These are phyloP conservation scores for Meyerozyma athensensis DNA, from an alignment of 1,139 yeast species.

Conservation along the genomic window DNA sequence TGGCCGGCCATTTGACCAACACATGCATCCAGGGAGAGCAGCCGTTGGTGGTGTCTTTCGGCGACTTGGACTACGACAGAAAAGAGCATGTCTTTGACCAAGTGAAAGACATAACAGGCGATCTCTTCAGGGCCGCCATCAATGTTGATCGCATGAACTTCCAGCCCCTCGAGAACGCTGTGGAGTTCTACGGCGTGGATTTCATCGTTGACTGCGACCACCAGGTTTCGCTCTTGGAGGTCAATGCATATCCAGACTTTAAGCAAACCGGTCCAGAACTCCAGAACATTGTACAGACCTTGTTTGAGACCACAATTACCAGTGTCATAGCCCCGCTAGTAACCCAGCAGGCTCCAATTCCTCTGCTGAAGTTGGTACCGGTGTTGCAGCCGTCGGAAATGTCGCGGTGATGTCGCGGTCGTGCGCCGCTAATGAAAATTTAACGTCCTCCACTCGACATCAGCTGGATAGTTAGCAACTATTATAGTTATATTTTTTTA, in stretches of 20 bases:
- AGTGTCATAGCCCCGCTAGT: slow-evolving; percentile 12
- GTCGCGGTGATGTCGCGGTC: slow-evolving; percentile 3
- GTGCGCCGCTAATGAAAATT: slow-evolving; percentile 4
- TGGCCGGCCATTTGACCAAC: slow-evolving; percentile 81
- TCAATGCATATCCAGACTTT: slow-evolving; percentile 93
- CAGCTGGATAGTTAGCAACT: neutral
- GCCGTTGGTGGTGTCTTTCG: slow-evolving; percentile 61
- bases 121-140: slow-evolving; percentile 78
- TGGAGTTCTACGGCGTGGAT: slow-evolving; percentile 87
- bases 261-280: slow-evolving; percentile 86
- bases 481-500: slow-evolving; percentile 3
- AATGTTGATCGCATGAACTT: slow-evolving; percentile 80
- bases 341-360: neutral
- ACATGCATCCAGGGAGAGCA: slow-evolving; percentile 75
- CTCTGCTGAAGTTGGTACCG: neutral
- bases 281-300: slow-evolving; percentile 55
- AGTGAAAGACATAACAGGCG: slow-evolving; percentile 59
- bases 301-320: slow-evolving; percentile 47
- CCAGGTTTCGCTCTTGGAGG: slow-evolving; percentile 66
- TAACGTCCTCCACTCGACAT: slow-evolving; percentile 2
- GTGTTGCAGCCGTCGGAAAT: neutral
- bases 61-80: slow-evolving; percentile 36
- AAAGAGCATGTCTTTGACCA: slow-evolving; percentile 45
- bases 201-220: slow-evolving; percentile 61
- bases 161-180: slow-evolving; percentile 78